Base-by-base conservation (phyloP, 805 yeast genomes). In the Nakazawaea siamensis region DNA sequence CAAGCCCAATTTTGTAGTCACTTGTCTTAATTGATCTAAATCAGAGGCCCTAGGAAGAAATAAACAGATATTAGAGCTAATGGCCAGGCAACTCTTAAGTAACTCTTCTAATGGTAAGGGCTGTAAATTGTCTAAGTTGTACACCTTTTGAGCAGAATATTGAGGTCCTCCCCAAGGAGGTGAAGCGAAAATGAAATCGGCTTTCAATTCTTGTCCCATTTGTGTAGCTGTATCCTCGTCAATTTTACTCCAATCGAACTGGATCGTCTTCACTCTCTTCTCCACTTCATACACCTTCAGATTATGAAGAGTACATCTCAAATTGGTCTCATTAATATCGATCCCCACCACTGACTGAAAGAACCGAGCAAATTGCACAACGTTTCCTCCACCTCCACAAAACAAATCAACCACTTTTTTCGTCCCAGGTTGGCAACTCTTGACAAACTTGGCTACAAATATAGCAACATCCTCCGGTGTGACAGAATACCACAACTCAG, bases 91-190 rank as follows among this genome's bases (percentile, higher is more conserved):
- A 15, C 65, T 66, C n/a, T 33, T 31, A 18, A 79, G 51, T 6
- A 80, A 49, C 20, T 56, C 52, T 15, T 63, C 59, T 8, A 80
- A 41, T 2, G 64, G 57, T 28, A 76, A 52, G 0, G 87, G 87
- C 29, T 54, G 44, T 43, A 70, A 40, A 8, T 51, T 40, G 25
- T 57, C 55, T 16, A 79, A 51, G 43, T 78, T 76, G 52, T 68
- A 79, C 2, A 44, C 42, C 0, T 52, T 51, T n/a, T 54, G 43
- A 17, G 53, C 46, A 32, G 58, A 55, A 52, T 83, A 84, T 2
- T 55, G 50, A 0, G 85, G 81, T 0, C 95, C 94, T 23, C 92
- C 94, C 94, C 94, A 84, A 1, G 94, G 94, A 1, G 94, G 94
- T 1, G 90, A 80, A n/a, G 75, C 68, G 56, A 80, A 83, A 8